A percentile compares a stretch with the other conserved stretches of the same genome.
phyloP scores from a whole-genome alignment of 2,329 filamentous ascomycete genomes.

The Ramularia endophylla region DNA sequence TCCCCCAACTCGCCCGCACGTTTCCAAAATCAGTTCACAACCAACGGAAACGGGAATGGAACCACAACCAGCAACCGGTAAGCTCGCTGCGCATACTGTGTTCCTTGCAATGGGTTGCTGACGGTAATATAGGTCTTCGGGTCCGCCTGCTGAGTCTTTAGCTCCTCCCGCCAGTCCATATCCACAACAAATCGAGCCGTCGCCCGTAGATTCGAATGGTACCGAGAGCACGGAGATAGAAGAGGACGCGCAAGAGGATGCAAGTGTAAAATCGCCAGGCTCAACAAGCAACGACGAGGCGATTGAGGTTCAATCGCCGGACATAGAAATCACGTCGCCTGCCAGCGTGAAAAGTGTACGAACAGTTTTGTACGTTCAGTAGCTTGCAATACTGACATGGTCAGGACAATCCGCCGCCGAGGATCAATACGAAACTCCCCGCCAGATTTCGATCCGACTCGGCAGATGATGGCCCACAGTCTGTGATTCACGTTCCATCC shows the following conservation, averaged over 20 bases:
- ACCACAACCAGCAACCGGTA: constrained; percentile 31
- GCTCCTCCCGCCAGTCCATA: constrained; percentile 46
- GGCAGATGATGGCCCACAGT: constrained; percentile 69
- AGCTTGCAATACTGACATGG: constrained; percentile 8
- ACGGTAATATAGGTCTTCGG: constrained; percentile 34
- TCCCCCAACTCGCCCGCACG: constrained; percentile 45
- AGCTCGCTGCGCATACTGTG: constrained; percentile 13
- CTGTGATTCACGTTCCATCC: constrained; percentile 84
- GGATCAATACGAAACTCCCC: constrained; percentile 43
- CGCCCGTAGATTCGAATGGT: constrained; percentile 78
- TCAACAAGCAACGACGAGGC: constrained; percentile 9
- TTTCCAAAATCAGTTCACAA: constrained; percentile 37
- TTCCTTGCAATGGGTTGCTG: too few species aligned
- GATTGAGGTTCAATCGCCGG: constrained; percentile 22
- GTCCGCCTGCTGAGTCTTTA: constrained; percentile 40
- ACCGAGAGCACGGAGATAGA: constrained; percentile 81
- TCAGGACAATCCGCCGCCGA: constrained; percentile 32
- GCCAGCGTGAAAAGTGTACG: constrained; percentile 28
- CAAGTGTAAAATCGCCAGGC: constrained; percentile 29
- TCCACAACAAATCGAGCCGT: constrained; percentile 66
- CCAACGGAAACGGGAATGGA: constrained; percentile 19
- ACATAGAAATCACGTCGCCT: constrained; percentile 30
- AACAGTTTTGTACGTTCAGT: constrained; percentile 19
- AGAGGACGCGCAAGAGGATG: constrained; percentile 63
- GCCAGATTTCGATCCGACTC: constrained; percentile 45